Percentiles rank a stretch among this genome's conserved stretches.
These are phyloP conservation scores for Galeopsis tetrahit DNA, from an alignment of 257 asterid genomes.

Conservation along the genomic window DNA sequence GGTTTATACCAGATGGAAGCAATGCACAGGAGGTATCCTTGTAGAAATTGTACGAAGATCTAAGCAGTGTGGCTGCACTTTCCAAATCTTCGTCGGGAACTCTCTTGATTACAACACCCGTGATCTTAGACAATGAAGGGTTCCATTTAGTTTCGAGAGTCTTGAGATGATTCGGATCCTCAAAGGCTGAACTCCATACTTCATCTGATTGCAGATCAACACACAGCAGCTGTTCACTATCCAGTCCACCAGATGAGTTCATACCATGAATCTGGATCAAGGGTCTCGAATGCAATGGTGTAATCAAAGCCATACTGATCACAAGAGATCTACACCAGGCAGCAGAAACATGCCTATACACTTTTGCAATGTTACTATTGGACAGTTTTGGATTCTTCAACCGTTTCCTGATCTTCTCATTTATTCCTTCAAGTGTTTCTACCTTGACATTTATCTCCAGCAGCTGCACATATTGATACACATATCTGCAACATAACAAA, in stretches of 20 bases:
- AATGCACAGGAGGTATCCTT: conserved; percentile 93
- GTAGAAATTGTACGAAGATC: conserved; percentile 88
- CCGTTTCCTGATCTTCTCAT: conserved; percentile 93
- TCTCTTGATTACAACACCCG: conserved; percentile 82
- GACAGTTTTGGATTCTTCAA: conserved; percentile 96
- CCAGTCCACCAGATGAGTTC: conserved; percentile 55
- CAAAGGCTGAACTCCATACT: conserved; percentile 82
- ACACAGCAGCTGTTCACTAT: conserved; percentile 72
- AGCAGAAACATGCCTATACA: conserved; percentile 82
- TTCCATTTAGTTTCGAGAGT: conserved; percentile 86
- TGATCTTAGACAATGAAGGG: conserved; percentile 73
- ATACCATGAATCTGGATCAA: conserved; percentile 61
- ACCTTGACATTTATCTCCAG: conserved; percentile 77
- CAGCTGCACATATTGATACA: conserved; percentile 71
- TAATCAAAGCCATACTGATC: conserved; percentile 85
- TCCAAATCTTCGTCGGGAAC: conserved; percentile 94
- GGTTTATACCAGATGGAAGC: conserved; percentile 96
- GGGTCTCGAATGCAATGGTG: conserved; percentile 82
- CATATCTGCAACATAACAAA: conserved; percentile 59
- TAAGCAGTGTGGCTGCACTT: conserved; percentile 75
- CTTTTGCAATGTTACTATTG: conserved; percentile 70
- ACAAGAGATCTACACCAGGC: conserved; percentile 99
- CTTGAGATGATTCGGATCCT: conserved; percentile 74
- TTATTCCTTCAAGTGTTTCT: conserved; percentile 90
- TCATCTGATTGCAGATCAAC: conserved; percentile 91